A percentile compares a stretch with the other conserved stretches of the same genome.
These are phyloP conservation scores for Rhipidocladum racemiflorum DNA, from an alignment of 176 grass and related monocot species.

Conservation along the genomic window DNA sequence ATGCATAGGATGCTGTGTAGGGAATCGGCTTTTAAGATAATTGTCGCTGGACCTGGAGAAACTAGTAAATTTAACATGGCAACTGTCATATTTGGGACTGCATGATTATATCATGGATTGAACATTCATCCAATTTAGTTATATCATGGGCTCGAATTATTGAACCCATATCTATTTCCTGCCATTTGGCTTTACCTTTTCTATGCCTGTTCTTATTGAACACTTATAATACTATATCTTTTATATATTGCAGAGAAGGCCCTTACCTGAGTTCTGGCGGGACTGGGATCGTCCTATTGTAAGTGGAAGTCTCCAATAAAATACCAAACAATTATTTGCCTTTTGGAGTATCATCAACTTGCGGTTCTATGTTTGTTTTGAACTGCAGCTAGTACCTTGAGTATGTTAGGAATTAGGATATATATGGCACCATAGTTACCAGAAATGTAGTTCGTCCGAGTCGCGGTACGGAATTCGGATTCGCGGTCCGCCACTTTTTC, in stretches of 20 bases:
- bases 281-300: constrained; percentile 93
- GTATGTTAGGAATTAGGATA: constrained; percentile 13
- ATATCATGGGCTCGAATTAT: background rate
- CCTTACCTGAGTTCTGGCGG: constrained; percentile 94
- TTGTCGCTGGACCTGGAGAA: background rate
- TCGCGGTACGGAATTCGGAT: no score
- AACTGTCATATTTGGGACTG: background rate
- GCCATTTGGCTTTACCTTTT: background rate
- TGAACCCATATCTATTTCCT: background rate
- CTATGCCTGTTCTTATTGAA: background rate
- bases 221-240: background rate
- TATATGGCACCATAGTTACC: no score
- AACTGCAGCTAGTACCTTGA: background rate
- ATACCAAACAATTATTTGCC: background rate
- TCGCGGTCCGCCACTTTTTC: no score
- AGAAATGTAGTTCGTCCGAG: no score
- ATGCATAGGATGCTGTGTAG: background rate
- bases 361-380: constrained; percentile 12
- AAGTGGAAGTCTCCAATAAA: constrained; percentile 49
- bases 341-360: background rate
- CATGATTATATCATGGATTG: background rate
- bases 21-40: constrained; percentile 1
- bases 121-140: background rate
- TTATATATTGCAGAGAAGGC: constrained; percentile 69
- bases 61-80: background rate